These are phyloP conservation scores for Leccinellum albellum DNA, from an alignment of 768 basidiomycete genomes.

Conservation along the genomic window DNA sequence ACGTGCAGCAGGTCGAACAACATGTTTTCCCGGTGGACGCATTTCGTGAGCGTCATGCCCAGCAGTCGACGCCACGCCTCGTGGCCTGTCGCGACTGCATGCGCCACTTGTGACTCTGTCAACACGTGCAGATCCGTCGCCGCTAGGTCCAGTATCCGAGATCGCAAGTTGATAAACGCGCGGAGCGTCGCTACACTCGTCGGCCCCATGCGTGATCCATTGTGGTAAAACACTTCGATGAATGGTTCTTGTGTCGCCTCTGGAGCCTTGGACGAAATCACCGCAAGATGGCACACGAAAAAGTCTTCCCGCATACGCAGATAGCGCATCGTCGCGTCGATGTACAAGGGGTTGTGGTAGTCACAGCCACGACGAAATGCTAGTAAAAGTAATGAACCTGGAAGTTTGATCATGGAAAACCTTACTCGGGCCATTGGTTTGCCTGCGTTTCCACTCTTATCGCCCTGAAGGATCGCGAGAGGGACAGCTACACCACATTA, in stretches of 20 bases:
- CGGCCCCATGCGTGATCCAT: constrained; percentile 66
- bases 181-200: too few species aligned
- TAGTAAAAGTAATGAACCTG: too few species aligned
- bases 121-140: constrained; percentile 87
- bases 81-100: constrained; percentile 67
- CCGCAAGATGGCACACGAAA: constrained; percentile 77
- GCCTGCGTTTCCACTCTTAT: neutral
- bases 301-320: constrained; percentile 86
- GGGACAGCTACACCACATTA: neutral
- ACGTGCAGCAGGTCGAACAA: constrained; percentile 87
- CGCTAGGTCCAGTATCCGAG: constrained; percentile 79
- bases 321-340: constrained; percentile 79
- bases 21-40: constrained; percentile 84
- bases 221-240: constrained; percentile 61
- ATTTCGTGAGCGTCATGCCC: constrained; percentile 82
- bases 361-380: too few species aligned
- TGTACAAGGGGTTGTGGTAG: constrained; percentile 70
- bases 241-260: constrained; percentile 44
- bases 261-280: constrained; percentile 64
- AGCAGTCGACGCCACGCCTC: constrained; percentile 83
- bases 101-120: constrained; percentile 81
- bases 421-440: neutral
- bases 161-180: constrained; percentile 77
- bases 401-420: neutral
- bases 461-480: neutral